These are phyloP conservation scores for Melanogaster broomeanus DNA, from an alignment of 768 basidiomycete genomes.

Conservation along the genomic window DNA sequence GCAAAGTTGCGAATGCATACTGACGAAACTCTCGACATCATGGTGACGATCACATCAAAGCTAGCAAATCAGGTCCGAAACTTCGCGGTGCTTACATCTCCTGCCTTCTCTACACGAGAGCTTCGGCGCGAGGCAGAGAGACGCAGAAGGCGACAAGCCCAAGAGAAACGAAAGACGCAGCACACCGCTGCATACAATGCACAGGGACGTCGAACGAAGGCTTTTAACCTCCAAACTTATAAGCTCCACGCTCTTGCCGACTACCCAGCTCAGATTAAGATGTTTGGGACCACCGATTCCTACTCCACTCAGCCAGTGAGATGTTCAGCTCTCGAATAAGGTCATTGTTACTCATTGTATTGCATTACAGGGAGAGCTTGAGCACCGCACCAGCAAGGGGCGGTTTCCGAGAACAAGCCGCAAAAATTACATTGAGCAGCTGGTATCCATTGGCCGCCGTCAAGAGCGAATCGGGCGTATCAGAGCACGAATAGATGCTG, in stretches of 20 bases:
- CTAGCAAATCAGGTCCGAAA: no score
- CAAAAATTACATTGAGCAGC: neutral
- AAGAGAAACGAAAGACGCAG: no score
- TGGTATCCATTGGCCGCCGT: neutral
- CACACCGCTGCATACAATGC: neutral
- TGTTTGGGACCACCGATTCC: no score
- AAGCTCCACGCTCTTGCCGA: constrained; percentile 39
- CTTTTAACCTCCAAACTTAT: constrained; percentile 23
- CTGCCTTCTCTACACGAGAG: no score
- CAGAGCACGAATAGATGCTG: neutral
- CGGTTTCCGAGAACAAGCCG: neutral
- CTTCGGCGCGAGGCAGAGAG: no score
- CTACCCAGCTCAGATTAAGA: no score
- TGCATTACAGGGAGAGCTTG: constrained; percentile 3
- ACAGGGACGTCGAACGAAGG: constrained; percentile 17
- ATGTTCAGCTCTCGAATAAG: no score
- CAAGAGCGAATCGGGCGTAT: neutral
- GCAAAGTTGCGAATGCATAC: constrained; percentile 28
- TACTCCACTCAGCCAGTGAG: constrained; percentile 36
- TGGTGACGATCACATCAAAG: no score
- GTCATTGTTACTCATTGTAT: no score
- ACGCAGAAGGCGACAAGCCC: no score
- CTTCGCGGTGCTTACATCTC: no score
- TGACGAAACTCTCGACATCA: constrained; percentile 12
- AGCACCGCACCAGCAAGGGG: neutral